Percentiles rank a stretch among this genome's conserved stretches.
These are phyloP conservation scores for Ceratobasidium sp. DNA, from an alignment of 1,284 basidiomycete species.

Conservation along the genomic window DNA sequence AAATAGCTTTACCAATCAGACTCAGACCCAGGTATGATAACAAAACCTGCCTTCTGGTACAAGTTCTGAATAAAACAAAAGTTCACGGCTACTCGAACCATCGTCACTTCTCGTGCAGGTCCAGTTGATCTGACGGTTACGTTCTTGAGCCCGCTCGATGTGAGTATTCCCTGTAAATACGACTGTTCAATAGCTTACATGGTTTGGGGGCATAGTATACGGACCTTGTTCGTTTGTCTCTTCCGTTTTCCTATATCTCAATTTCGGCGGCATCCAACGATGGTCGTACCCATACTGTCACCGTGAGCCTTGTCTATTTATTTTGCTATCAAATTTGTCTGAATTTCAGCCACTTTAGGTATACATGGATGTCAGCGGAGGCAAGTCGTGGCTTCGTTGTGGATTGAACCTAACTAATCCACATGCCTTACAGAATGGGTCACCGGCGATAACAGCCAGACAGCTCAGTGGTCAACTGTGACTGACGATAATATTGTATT, in stretches of 20 bases:
- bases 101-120: constrained; percentile 66
- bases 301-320: background rate
- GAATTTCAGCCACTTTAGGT: constrained; percentile 50
- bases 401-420: background rate
- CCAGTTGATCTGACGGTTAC: constrained; percentile 64
- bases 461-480: constrained; percentile 57
- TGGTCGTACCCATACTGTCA: constrained; percentile 59
- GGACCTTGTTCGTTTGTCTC: constrained; percentile 56
- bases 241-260: constrained; percentile 67
- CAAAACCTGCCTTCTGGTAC: constrained; percentile 49
- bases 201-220: constrained; percentile 40
- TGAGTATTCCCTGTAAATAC: constrained; percentile 11
- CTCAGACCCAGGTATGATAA: constrained; percentile 51
- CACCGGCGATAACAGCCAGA: constrained; percentile 61
- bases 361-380: constrained; percentile 56
- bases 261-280: constrained; percentile 64
- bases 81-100: constrained; percentile 71
- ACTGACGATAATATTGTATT: constrained; percentile 54
- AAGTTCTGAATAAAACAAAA: constrained; percentile 44
- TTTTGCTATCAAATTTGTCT: background rate
- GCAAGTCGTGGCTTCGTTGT: background rate
- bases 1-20: constrained; percentile 62
- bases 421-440: constrained; percentile 51
- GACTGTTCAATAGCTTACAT: background rate
- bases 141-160: constrained; percentile 70